Base-by-base conservation (phyloP, 2,329 filamentous ascomycete genomes). In the Colletotrichum phormii region DNA sequence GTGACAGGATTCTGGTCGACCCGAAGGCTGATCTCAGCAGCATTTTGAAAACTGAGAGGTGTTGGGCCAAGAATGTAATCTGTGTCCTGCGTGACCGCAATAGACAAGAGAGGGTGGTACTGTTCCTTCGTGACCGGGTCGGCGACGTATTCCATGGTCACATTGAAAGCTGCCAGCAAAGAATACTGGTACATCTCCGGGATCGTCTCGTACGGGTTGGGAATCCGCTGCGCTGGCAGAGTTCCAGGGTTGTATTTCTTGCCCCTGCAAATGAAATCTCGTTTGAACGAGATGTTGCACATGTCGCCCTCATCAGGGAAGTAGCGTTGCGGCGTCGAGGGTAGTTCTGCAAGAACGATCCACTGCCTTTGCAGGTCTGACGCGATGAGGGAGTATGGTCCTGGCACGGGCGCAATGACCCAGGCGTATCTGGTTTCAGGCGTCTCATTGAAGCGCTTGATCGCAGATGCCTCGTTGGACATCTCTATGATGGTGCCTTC, bases 351-450 rank as follows among this genome's bases (percentile, higher is more conserved):
- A 8, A 73, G 66, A 2, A 73, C 71, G 18, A 73, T 57, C 71
- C 71, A 73, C n/a, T 55, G n/a, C 13, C 26, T 65, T n/a, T 73
- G 66, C 5, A 73, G 22, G 13, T 73, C 71, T 3, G 71, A 73
- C 8, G 29, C 64, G 13, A 73, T 57, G 7, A 73, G 59, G 1
- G 59, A 64, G 8, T 61, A 57, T 18, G 71, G 59, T 4, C 37
- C 54, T 3, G 71, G 71, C 12, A 71, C 18, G 4, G 54, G 15
- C 2, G 60, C 33, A 18, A 73, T 57, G 1, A 73, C 71, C 71
- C 71, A 73, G 5, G 71, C 66, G 18, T 62, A 37, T 63, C 62
- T 73, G 13, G 33, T 13, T 2, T 24, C 18, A 11, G 51, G 37
- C 6, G n/a, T 26, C 2, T 58, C 33, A 15, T 73, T 73, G 33